Base-by-base conservation (phyloP, 1,284 basidiomycete species). In the Cryptococcus wingfieldii region DNA sequence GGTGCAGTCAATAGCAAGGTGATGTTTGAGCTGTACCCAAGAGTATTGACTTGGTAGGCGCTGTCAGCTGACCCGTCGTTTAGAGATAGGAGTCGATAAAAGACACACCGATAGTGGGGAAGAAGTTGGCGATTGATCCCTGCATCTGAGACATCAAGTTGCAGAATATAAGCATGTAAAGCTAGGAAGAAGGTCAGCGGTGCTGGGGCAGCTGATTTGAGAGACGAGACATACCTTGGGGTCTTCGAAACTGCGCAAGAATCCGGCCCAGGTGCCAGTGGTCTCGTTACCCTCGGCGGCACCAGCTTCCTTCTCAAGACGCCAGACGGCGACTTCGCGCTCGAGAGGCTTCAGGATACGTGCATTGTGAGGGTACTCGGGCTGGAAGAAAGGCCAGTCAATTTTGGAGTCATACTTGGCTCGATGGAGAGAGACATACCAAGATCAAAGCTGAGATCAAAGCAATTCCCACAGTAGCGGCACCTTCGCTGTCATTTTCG, bases 1-100 rank as follows among this genome's bases (percentile, higher is more conserved):
- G 77, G 76, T 1, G 73, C 74, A 12, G 72, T 75, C 39, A 78
- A 66, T 8, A 73, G 62, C 12, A 77, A 65, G 1, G 74, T 72
- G 43, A 66, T 69, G n/a, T 64, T 72, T 25, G 65, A 59, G 46
- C 58, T 57, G 59, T 69, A 76, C 5, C 76, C 75, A 19, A 77
- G 61, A 0, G 66, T 56, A 7, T 56, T 46, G 50, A 71, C 60
- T 74, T 75, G 5, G 74, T 72, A 19, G 76, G 75, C 1, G 72
- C 73, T 9, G 71, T 75, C 39, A 78, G 66, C 7, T 72, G 62
- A 9, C 75, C 64, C 0, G 74, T 72, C 39, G 66, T 68, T 12
- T 64, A 71, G 64, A 57, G 46, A 56, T 57, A 59, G 69, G 75
- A 69, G 76, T 19, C 19, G 5, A 74, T 74, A 16, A 77, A 61